phyloP scores from a whole-genome alignment of 2,329 filamentous ascomycete genomes.

The Neonectria ditissima region DNA sequence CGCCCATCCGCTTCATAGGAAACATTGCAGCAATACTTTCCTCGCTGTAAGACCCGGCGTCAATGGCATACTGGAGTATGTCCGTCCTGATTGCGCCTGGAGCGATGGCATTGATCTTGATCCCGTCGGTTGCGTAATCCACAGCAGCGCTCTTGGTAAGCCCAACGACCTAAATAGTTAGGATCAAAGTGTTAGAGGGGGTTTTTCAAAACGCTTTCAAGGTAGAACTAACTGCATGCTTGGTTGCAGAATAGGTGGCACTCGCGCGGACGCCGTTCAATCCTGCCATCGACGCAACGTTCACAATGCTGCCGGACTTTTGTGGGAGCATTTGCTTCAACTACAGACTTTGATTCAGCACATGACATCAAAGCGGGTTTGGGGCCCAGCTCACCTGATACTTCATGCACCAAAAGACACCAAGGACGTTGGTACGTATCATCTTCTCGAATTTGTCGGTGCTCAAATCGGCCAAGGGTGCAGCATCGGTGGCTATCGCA shows the following conservation, averaged over 20 bases:
- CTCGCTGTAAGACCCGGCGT: not conserved
- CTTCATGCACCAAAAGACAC: not conserved
- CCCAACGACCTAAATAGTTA: not conserved
- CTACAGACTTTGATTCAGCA: too few relatives aligned
- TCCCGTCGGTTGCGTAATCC: not conserved
- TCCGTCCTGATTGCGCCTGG: not conserved
- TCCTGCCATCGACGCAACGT: not conserved
- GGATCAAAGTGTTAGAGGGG: not conserved
- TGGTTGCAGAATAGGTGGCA: not conserved
- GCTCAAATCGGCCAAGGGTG: not conserved
- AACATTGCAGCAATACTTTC: not conserved
- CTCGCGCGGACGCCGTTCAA: not conserved
- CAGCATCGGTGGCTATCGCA: not conserved
- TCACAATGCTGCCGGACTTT: not conserved
- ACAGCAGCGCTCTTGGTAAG: not conserved
- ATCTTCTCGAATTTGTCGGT: not conserved
- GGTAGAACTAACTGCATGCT: not conserved
- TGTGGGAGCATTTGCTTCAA: not conserved
- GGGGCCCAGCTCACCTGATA: not conserved
- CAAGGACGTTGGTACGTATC: not conserved
- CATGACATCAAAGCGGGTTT: too few relatives aligned
- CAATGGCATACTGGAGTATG: not conserved
- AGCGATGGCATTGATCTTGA: not conserved
- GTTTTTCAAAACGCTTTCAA: not conserved
- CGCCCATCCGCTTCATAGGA: not conserved